Conservation (phyloP, 2,329 filamentous ascomycete species). For the Bisporella sp. region DNA sequence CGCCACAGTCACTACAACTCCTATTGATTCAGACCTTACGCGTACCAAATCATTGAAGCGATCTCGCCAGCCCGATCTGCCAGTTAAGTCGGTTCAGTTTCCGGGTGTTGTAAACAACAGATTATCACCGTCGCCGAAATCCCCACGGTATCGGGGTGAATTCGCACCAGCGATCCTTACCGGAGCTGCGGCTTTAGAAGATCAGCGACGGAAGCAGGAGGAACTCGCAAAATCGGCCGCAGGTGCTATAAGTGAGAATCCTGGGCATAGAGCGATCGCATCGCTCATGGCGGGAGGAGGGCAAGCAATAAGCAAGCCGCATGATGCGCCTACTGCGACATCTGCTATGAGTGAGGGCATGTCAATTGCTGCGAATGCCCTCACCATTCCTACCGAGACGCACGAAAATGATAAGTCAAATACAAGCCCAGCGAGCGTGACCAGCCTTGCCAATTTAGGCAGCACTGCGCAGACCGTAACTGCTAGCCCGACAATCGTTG, state of each 20-base stretch:
- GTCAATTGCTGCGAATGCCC: constrained; percentile 22
- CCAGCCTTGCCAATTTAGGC: constrained; percentile 25
- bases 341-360: constrained; percentile 25
- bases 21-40: constrained; percentile 15
- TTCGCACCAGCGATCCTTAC: constrained; percentile 39
- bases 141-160: constrained; percentile 23
- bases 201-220: constrained; percentile 43
- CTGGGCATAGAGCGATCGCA: constrained; percentile 44
- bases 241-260: constrained; percentile 42
- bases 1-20: constrained; percentile 7
- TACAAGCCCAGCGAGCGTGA: constrained; percentile 25
- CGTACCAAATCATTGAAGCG: constrained; percentile 25
- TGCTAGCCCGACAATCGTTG: constrained; percentile 24
- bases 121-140: constrained; percentile 26
- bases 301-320: constrained; percentile 48
- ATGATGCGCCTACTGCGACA: constrained; percentile 37
- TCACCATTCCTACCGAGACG: constrained; percentile 23
- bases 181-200: constrained; percentile 46
- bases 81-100: constrained; percentile 14
- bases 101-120: constrained; percentile 22
- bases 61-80: constrained; percentile 18
- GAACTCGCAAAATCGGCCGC: constrained; percentile 34
- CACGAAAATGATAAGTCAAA: constrained; percentile 24
- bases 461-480: constrained; percentile 26
- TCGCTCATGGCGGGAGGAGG: constrained; percentile 47